Base-by-base conservation (phyloP, 768 basidiomycete genomes). In the Tulasnella sp. region DNA sequence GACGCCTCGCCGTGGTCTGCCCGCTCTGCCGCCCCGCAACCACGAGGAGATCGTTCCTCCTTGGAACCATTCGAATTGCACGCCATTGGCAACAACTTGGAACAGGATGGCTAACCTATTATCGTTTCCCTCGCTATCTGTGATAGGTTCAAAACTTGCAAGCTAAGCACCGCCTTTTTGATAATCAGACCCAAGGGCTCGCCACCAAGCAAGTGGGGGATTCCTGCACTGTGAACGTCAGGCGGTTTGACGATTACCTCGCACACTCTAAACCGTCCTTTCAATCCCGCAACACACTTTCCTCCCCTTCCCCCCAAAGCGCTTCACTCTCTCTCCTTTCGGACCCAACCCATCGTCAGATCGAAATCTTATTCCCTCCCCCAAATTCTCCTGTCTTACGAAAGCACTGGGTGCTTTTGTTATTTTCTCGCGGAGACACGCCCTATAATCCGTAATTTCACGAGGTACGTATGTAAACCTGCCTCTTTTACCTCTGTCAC, bases 371-470 rank as follows among this genome's bases (percentile, higher is more conserved):
- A 64, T 64, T 25, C 58, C 58, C 54, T 11, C 29, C 58, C n/a
- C n/a, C n/a, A n/a, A n/a, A n/a, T 64, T 64, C 58, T 25, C 58
- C 58, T 64, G 58, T 64, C 58, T 64, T 64, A n/a, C 25, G 31
- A 58, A 29, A 64, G 58, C 58, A 64, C 58, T 64, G 58, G 54
- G 58, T 64, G 58, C 58, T 64, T 42, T 8, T 64, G 5, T 64
- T 64, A 29, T 64, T 34, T 64, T 64, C 58, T 64, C 58, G 58
- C 58, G 58, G 29, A 31, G 58, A 64, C 58, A 64, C 58, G 58
- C 58, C 42, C 58, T 64, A 25, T 64, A 64, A 64, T 64, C 58
- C 58, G 58, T 64, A 64, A 64, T 64, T 64, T 64, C 58, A 64
- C 58, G 31, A 64, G 58, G 58, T 34, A 64, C 58, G 58, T 64